Evolutionary conservation across 1,284 basidiomycete genomes (phyloP), one percentile per base, ranked within the genome.

Genomic region (Tilletia caries): DNA sequence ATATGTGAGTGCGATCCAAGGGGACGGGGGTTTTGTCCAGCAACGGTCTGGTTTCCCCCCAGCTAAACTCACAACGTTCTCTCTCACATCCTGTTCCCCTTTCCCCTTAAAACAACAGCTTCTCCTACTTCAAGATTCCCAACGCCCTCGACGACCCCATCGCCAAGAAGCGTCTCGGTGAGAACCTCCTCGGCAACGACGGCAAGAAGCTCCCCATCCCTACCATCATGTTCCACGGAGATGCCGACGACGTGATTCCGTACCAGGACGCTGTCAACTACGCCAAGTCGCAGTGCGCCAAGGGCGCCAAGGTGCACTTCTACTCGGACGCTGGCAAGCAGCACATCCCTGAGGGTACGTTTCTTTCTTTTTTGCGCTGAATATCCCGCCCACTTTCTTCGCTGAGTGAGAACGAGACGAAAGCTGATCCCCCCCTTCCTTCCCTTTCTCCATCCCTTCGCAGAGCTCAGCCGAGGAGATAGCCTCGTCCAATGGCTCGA

Each of bases 211-310:
- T 75, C 52, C 79, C 71, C 50, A 78, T 73, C 68, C 76, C 77
- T 0, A 70, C 73, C 13, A 74, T 75, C 68, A 71, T 79, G 58
- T 81, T 74, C 70, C 80, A 82, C 62, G 75, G 77, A 6, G 20
- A 68, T 1, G 33, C 44, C 27, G 81, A 82, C 70, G 80, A 81
- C 66, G 74, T 82, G 12, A 76, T 82, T 20, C 75, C 77, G 0
- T 79, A 67, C 68, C 48, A 48, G 8, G 72, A 74, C 18, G 73
- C 67, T 4, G 69, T 68, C 10, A n/a, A 70, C 32, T 80, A 77
- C 65, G 78, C 80, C 34, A 62, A 73, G 25, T 60, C 72, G 32
- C 80, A 81, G 68, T 82, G 81, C 65, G 44, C 72, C 2, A 68
- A 73, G 27, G 80, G 80, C 8, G 80, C 79, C 33, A 70, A 76